Evolutionary conservation across 2,329 filamentous ascomycete genomes (phyloP).

Genomic region (Furcasterigmium furcatum): DNA sequence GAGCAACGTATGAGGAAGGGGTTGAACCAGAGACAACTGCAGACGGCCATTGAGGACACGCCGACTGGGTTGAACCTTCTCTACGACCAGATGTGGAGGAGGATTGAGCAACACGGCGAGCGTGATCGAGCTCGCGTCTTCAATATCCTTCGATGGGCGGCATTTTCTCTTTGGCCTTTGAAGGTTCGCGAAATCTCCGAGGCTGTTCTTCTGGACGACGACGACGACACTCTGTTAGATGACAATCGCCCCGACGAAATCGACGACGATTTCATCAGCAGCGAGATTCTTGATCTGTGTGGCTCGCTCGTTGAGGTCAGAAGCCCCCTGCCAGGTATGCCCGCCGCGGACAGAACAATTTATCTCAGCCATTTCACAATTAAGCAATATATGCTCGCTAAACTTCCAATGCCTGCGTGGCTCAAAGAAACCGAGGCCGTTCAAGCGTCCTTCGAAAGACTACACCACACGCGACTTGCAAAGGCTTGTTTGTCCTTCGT

Average conservation of each 20-base stretch:
- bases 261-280: constrained; percentile 22
- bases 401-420: background rate
- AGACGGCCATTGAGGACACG: constrained; percentile 18
- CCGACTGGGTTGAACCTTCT: constrained; percentile 21
- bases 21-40: constrained; percentile 22
- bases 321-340: accelerated
- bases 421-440: background rate
- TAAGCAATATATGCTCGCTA: constrained; percentile 13
- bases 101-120: constrained; percentile 10
- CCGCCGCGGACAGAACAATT: background rate
- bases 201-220: constrained; percentile 16
- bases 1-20: constrained; percentile 16
- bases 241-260: constrained; percentile 18
- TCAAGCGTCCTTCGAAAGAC: background rate
- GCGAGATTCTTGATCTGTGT: constrained; percentile 22
- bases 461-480: background rate
- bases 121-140: constrained; percentile 17
- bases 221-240: constrained; percentile 13
- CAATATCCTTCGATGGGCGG: constrained; percentile 23
- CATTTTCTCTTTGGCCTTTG: constrained; percentile 18
- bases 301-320: constrained; percentile 22
- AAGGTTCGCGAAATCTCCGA: constrained; percentile 17
- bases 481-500: constrained; percentile 4
- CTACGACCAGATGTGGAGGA: constrained; percentile 26
- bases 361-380: constrained; percentile 17